These are phyloP conservation scores for Solanum hybrid DNA, from an alignment of 305 asterid species.

Conservation along the genomic window DNA sequence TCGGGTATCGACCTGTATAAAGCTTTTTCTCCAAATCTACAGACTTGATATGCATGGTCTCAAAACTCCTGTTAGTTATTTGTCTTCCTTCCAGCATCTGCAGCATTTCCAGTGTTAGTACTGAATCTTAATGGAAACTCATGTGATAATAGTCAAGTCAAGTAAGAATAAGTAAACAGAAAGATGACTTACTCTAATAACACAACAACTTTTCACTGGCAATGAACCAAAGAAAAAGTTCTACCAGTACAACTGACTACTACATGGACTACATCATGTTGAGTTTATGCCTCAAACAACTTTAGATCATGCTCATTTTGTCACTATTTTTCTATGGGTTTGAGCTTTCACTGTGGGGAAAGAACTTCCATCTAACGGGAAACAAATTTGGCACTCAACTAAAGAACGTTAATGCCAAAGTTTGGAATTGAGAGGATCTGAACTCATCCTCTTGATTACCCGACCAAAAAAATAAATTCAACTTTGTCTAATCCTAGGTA, in stretches of 20 bases:
- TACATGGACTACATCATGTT: neutral
- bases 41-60: slow-evolving; percentile 27
- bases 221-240: neutral
- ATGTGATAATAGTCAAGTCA: neutral
- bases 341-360: neutral
- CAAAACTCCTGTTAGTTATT: slow-evolving; percentile 14
- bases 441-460: neutral
- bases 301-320: neutral
- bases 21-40: slow-evolving; percentile 45
- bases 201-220: neutral
- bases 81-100: slow-evolving; percentile 32
- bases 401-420: neutral
- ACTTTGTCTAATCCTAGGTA: neutral
- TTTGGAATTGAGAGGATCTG: neutral
- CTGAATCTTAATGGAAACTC: neutral
- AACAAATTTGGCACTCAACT: neutral
- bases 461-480: neutral
- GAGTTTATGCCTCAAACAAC: neutral
- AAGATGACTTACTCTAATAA: neutral
- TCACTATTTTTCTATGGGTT: neutral
- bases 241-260: neutral
- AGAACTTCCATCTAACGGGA: neutral
- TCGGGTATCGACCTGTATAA: slow-evolving; percentile 33
- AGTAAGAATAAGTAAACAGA: neutral
- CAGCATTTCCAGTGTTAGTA: neutral